Base-by-base conservation (phyloP, 108 stramenopile genomes). In the Epithemia pelagica region DNA sequence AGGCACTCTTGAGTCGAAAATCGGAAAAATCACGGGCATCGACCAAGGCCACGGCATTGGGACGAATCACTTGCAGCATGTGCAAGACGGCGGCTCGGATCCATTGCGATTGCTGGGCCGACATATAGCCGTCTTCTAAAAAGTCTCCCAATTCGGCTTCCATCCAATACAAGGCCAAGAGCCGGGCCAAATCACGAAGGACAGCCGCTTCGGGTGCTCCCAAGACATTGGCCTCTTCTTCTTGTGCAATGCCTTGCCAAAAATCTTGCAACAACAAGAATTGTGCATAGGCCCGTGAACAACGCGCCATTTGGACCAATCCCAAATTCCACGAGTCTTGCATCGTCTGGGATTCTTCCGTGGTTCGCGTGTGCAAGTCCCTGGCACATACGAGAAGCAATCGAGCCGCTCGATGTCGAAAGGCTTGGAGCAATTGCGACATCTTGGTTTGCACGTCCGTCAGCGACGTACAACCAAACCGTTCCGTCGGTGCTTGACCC, bases 11-110 rank as follows among this genome's bases (percentile, higher is more conserved):
- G 28, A 96, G 77, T 24, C 86, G 77, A 65, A 92, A 94, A 67
- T 96, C 96, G 25, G 86, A 80, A 72, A 92, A 82, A 67, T 94
- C 92, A 32, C 83, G 79, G 5, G 96, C 88, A 74, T 96, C 96
- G 30, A 91, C 92, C 58, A 96, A 74, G 7, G 85, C 84, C 54
- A 96, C 92, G 8, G 96, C 94, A 66, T 89, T 83, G 30, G 81
- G 86, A 54, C 96, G 89, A 32, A 95, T 77, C n/a, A 51, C 57
- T 28, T 78, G 70, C 65, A 92, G 70, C 26, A 87, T 61, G 18
- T 81, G 63, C n/a, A 89, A 33, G 18, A 85, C 82, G 61, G 18
- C 59, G 2, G 73, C 52, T 1, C 71, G 46, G 28, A 85, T 80
- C 87, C 66, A 85, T 2, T n/a, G 59, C 22, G 71, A 79, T 27